These are phyloP conservation scores for Ogataea nonfermentans DNA, from an alignment of 805 yeast genomes.

Conservation along the genomic window DNA sequence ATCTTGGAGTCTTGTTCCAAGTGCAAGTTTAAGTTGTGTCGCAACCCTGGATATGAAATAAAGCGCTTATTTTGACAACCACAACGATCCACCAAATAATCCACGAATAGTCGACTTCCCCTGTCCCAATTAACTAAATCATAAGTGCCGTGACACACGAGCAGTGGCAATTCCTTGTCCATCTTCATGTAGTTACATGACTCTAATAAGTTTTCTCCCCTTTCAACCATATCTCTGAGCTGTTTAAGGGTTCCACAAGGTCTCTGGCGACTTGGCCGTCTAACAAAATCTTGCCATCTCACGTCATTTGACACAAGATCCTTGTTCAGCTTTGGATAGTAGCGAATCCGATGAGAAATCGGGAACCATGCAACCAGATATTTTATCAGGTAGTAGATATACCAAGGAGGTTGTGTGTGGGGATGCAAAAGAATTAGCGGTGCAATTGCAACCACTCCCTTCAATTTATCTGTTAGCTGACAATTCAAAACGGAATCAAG, in stretches of 20 bases:
- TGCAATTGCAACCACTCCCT: constrained; percentile 50
- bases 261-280: constrained; percentile 10
- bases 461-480: constrained; percentile 41
- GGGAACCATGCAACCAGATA: constrained; percentile 5
- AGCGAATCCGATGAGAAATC: constrained; percentile 6
- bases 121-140: constrained; percentile 36
- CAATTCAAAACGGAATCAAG: constrained; percentile 63
- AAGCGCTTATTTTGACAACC: constrained; percentile 5
- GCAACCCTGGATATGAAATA: constrained; percentile 6
- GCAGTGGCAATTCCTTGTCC: constrained; percentile 43
- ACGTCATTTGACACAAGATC: constrained; percentile 11
- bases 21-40: constrained; percentile 9
- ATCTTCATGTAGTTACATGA: constrained; percentile 1
- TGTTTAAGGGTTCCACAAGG: constrained; percentile 9
- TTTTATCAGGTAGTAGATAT: constrained; percentile 26
- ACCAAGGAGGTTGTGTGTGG: constrained; percentile 49
- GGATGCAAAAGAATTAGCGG: constrained; percentile 63
- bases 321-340: constrained; percentile 12
- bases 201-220: constrained; percentile 7
- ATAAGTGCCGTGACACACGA: constrained; percentile 58
- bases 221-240: constrained; percentile 10
- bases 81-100: background rate
- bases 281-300: constrained; percentile 13
- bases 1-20: constrained; percentile 1
- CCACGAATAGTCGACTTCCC: constrained; percentile 6